These are phyloP conservation scores for Saccharomyces hybrid DNA, from an alignment of 1,139 yeast species.

Conservation along the genomic window DNA sequence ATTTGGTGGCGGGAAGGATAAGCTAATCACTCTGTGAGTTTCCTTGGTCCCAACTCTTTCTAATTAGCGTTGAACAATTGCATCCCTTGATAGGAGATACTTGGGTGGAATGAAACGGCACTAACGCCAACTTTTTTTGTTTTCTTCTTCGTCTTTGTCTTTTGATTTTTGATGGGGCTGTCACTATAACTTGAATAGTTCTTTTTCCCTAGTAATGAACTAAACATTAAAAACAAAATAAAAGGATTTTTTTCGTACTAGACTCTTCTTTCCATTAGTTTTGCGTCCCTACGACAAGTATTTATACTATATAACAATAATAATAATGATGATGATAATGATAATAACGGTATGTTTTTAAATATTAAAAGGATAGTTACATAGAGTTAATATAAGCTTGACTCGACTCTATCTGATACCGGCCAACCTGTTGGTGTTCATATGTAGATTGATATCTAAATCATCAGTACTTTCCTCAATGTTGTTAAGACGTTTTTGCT, in stretches of 20 bases:
- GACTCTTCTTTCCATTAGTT: neutral
- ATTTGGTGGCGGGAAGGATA: neutral
- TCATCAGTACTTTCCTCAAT: conserved; percentile 48
- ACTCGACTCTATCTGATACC: conserved; percentile 20
- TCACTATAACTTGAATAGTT: too few species aligned
- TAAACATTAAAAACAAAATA: neutral
- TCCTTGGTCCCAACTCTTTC: too few species aligned
- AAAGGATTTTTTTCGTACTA: neutral
- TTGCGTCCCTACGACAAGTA: neutral
- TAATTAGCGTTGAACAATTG: neutral
- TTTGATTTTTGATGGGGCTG: neutral
- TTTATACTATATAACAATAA: too few species aligned
- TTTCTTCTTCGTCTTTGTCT: neutral
- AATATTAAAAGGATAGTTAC: neutral
- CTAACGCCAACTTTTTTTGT: too few species aligned
- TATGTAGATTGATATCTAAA: conserved; percentile 46
- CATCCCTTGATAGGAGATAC: neutral
- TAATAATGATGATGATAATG: neutral
- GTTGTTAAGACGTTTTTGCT: conserved; percentile 46
- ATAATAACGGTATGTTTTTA: neutral
- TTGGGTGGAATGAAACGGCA: neutral
- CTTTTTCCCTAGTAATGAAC: neutral
- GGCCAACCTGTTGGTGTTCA: conserved; percentile 36
- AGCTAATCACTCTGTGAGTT: neutral
- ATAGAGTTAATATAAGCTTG: neutral